Percentiles rank a stretch among this genome's conserved stretches.
These are phyloP conservation scores for Heterobasidion occidentale DNA, from an alignment of 1,284 basidiomycete genomes.

Conservation along the genomic window DNA sequence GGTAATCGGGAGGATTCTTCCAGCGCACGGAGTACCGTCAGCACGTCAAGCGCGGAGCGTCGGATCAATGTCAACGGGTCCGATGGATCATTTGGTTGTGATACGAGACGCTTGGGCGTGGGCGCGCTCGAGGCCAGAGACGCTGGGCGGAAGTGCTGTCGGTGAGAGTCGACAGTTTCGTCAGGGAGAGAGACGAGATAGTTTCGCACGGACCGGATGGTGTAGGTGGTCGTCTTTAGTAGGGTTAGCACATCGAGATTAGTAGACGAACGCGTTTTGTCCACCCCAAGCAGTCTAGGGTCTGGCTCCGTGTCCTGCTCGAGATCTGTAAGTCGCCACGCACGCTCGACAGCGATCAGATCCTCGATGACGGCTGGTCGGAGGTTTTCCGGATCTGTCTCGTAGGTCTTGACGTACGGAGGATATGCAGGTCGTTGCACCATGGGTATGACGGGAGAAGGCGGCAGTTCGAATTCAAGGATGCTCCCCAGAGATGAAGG, in stretches of 20 bases:
- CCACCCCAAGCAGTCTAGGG: conserved; percentile 18
- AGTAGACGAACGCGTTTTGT: conserved; percentile 5
- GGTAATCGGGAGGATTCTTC: conserved; percentile 62
- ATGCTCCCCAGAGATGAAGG: conserved; percentile 27
- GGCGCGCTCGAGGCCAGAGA: conserved; percentile 28
- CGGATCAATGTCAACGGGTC: conserved; percentile 66
- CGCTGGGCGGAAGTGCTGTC: conserved; percentile 38
- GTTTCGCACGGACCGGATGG: conserved; percentile 73
- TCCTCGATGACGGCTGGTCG: conserved; percentile 67
- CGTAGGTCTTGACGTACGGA: conserved; percentile 51
- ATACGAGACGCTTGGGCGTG: conserved; percentile 26
- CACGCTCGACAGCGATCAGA: conserved; percentile 46
- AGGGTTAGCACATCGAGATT: conserved; percentile 52
- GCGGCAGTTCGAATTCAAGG: conserved; percentile 54
- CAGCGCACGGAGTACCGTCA: conserved; percentile 61
- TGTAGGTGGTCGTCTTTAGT: conserved; percentile 68
- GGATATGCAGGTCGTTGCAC: conserved; percentile 35
- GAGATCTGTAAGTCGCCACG: conserved; percentile 40
- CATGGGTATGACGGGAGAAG: conserved; percentile 53
- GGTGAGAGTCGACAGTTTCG: conserved; percentile 49
- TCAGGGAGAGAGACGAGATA: conserved; percentile 75
- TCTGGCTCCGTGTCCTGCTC: conserved; percentile 12
- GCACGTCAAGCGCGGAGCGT: conserved; percentile 67
- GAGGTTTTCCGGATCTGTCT: conserved; percentile 65
- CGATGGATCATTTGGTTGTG: conserved; percentile 24